These are phyloP conservation scores for Pleurotus eryngii DNA, from an alignment of 768 basidiomycete species.

Conservation along the genomic window DNA sequence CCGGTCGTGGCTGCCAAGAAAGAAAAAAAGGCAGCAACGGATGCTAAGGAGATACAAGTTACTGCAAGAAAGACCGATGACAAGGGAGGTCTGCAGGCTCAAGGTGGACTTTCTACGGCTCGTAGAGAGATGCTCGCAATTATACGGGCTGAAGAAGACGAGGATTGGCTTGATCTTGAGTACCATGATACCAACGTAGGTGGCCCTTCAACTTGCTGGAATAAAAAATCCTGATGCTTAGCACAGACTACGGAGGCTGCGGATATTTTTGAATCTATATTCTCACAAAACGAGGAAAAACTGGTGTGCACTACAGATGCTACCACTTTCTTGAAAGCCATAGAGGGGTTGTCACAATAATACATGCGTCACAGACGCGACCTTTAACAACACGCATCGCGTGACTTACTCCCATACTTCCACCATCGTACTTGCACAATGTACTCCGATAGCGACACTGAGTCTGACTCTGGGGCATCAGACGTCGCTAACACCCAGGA, in stretches of 20 bases:
- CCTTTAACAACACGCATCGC: neutral
- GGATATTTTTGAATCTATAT: conserved; percentile 55
- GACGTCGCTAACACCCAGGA: neutral
- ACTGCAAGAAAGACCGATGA: conserved; percentile 71
- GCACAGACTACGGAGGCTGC: conserved; percentile 56
- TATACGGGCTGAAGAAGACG: conserved; percentile 77
- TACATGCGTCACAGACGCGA: neutral
- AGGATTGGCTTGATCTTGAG: conserved; percentile 66
- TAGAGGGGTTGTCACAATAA: conserved; percentile 42
- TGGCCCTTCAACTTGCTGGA: conserved; percentile 7
- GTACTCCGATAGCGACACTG: conserved; percentile 44
- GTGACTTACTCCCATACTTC: neutral
- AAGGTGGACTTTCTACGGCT: conserved; percentile 65
- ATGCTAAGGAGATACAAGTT: conserved; percentile 75
- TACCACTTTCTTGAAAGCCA: conserved; percentile 54
- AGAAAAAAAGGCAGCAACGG: conserved; percentile 56
- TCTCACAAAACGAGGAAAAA: conserved; percentile 51
- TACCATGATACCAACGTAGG: conserved; percentile 66
- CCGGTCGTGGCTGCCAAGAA: conserved; percentile 46
- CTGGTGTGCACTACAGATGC: conserved; percentile 56
- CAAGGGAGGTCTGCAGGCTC: conserved; percentile 42
- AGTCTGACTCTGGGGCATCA: conserved; percentile 42
- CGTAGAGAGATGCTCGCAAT: conserved; percentile 74
- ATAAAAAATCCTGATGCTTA: conserved; percentile 1
- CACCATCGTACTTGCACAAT: conserved; percentile 9